Base-by-base conservation (phyloP, 2,329 filamentous ascomycete species). In the Magnaporthales sp. region DNA sequence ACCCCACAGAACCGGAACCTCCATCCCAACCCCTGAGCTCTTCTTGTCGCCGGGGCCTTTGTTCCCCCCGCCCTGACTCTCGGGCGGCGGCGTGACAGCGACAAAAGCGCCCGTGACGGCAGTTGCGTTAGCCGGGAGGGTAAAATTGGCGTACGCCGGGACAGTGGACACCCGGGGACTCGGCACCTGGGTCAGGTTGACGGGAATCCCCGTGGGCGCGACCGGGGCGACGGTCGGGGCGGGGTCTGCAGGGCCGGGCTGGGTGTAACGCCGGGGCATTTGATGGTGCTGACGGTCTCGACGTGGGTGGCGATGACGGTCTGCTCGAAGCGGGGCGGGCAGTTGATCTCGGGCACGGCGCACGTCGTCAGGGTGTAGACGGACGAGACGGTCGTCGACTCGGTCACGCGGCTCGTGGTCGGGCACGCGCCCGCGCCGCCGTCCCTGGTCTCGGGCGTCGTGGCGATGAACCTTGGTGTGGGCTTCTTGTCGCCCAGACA, bases 311-410 rank as follows among this genome's bases (percentile, higher is more conserved):
- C 62, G 51, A 69, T 46, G 8, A 69, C 63, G 6, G 67, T 31
- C 66, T 69, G 66, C 19, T 64, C 67, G 46, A 69, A 63, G 15
- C 64, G 66, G 4, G 66, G 22, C 19, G 68, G 68, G 63, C 68
- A 69, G 62, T 69, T 66, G 54, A 69, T 64, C n/a, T 66, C 67
- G 26, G 66, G 62, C n/a, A 67, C 67, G 15, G 66, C 62, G 60
- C 68, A 69, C 30, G 63, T 66, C n/a, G 68, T 69, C 24, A 69
- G 38, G 22, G 61, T 66, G 64, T 68, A 67, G 22, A 62, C 66
- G 24, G 51, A 63, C 24, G 68, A 66, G 8, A 66, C 32, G 32
- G 67, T 67, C 26, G 29, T 66, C n/a, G 64, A 32, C 54, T 22
- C 38, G 19, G 68, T 69, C 9, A 67, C 66, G 8, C 51, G 67